Evolutionary conservation across 148 eudicot species (phyloP), one percentile per base, ranked within the genome.

Genomic region (Heliosperma pusillum): DNA sequence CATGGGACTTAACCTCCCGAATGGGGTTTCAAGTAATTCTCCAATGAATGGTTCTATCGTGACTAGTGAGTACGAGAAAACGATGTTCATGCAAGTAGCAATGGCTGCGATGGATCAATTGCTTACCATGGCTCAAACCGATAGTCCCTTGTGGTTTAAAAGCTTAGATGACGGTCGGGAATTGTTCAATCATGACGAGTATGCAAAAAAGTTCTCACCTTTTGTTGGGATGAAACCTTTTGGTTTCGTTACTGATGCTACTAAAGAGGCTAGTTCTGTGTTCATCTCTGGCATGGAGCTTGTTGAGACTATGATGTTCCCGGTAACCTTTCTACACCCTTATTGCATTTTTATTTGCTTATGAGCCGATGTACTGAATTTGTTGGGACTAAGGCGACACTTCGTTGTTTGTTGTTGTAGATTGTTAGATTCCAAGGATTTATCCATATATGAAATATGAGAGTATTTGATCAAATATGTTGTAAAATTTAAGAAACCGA

Each of bases 71-170:
- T 84, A 76, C 66, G 89, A 93, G 64, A 91, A 87, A 63, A 59
- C 91, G 2, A 56, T 87, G 77, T 87, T 82, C 74, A 69, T 88
- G 71, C 88, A 89, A 69, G 88, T 85, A 69, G 92, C 90, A 52
- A 72, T 84, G 82, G 78, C 80, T 62, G 93, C 95, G 6, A 89
- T 91, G 93, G 91, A 88, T 75, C 96, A 91, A 77, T 61, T 90
- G 76, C 52, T 91, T 19, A 85, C 85, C 81, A 76, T 94, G 82
- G 89, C 87, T 61, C 86, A 88, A 72, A 55, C 72, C 20, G 89
- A 91, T 78, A 71, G 70, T 76, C 87, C 93, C 22, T 80, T 94
- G 22, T 94, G 98, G 97, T 73, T 83, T 16, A 83, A 78, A 70
- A 83, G 80, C 70, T 44, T 81, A 45, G 88, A 83, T 69, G 91